Base-by-base conservation (phyloP, 2,329 filamentous ascomycete species). In the Xylariaceae sp. region DNA sequence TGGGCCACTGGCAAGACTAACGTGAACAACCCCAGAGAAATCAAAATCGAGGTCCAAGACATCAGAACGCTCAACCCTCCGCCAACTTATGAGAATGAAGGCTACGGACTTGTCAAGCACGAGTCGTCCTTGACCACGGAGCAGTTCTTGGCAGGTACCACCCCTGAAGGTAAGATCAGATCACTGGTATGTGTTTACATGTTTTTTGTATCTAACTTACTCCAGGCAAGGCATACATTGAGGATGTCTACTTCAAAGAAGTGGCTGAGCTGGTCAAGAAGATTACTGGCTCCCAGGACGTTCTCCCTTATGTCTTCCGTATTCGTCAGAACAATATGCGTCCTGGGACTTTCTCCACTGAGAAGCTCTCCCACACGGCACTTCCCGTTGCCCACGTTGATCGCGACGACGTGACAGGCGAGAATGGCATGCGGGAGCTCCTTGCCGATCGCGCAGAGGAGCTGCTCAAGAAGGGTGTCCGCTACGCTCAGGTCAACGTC, bases 171-270 rank as follows among this genome's bases (percentile, higher is more conserved):
- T 66, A 55, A 11, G 58, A 21, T 21, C 26, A 41, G 19, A 26
- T 31, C 16, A 48, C 19, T 3, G 12, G 28, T 11, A n/a, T 36
- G 21, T 33, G 9, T 39, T 21, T 14, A 19, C 17, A 34, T 39
- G 12, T 14, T 19, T n/a, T 23, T 23, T 7, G 12, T 39, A 40
- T 43, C 58, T 65, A 47, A 67, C 47, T 21, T 14, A 4, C 23
- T 9, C 14, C 41, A 63, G 67, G 66, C 55, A 69, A 67, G 57
- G 62, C 58, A 44, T 43, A 61, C 43, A 63, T 69, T 47, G 61
- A 69, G 41, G 64, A 67, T 44, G 64, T 65, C 28, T 69, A 68
- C 57, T 69, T 65, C 56, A 67, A 67, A 46, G 66, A 69, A 47
- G 63, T 65, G 5, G 63, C 63, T 2, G 66, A 67, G 56, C 50